A percentile compares a stretch with the other conserved stretches of the same genome.
Evolutionary conservation across 2,329 filamentous ascomycete genomes (phyloP).

Genomic region (Colletotrichum gigasporum): DNA sequence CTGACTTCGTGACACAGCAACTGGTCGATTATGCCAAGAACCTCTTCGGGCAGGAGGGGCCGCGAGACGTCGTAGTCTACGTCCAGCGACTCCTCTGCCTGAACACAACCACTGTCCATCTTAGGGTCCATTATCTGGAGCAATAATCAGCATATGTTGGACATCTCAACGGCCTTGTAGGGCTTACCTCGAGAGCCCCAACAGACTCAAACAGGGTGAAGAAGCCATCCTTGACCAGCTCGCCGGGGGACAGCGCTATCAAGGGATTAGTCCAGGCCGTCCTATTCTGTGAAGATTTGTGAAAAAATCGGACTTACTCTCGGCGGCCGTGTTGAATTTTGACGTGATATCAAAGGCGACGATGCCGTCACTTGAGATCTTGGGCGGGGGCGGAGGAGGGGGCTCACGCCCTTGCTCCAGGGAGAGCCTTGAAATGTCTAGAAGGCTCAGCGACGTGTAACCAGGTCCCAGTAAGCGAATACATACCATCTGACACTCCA

Average conservation of each 20-base stretch:
- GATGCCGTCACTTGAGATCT: constrained; percentile 57
- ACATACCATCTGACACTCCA: constrained; percentile 46
- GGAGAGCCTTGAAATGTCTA: constrained; percentile 54
- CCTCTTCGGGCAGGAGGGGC: constrained; percentile 77
- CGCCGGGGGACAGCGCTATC: constrained; percentile 78
- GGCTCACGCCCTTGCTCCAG: constrained; percentile 44
- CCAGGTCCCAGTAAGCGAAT: neutral
- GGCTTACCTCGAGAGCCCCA: constrained; percentile 77
- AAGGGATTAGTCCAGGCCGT: constrained; percentile 35
- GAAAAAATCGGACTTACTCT: constrained; percentile 52
- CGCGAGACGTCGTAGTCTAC: constrained; percentile 81
- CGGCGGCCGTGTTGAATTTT: constrained; percentile 62
- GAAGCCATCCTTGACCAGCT: constrained; percentile 91
- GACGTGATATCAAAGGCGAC: constrained; percentile 67
- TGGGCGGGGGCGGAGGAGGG: constrained; percentile 48
- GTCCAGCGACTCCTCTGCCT: constrained; percentile 82
- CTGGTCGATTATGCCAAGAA: constrained; percentile 94
- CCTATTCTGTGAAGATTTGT: no score
- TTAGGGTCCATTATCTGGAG: constrained; percentile 96
- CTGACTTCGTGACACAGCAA: constrained; percentile 86
- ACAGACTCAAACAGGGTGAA: constrained; percentile 97
- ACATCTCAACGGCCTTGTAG: neutral
- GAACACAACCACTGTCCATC: constrained; percentile 94
- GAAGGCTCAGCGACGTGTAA: constrained; percentile 29
- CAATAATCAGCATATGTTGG: constrained; percentile 1